Base-by-base conservation (phyloP, 129 eudicot genomes). In the Cynara cardunculus region DNA sequence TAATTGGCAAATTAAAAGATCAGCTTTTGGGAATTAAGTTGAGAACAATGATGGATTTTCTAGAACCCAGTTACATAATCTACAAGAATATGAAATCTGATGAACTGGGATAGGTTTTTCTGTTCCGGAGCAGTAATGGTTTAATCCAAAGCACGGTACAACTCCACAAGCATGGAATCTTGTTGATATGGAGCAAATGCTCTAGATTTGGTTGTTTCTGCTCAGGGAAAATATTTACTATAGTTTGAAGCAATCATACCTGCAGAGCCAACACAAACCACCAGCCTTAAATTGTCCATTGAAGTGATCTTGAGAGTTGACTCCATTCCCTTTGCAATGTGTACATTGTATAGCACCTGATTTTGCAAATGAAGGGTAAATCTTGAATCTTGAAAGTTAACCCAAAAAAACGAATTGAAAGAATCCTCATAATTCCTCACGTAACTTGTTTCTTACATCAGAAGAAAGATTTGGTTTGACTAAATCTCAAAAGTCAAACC, bases 261-360 rank as follows among this genome's bases (percentile, higher is more conserved):
- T 87, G 89, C 98, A 91, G 61, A 91, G 87, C 97, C 96, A 91
- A 83, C 98, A 89, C 72, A 85, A 41, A 4, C 73, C 93, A 61
- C 97, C 95, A 32, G 94, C 95, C 83, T 94, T 88, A 69, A 83
- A 88, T 83, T 75, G 87, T 46, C 95, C 97, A 72, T 89, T 81
- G 78, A 91, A 91, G 85, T 89, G 95, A 86, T 94, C 98, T 69
- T 80, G 82, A 16, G 91, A 85, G 83, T 94, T 89, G 25, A 94
- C 83, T 75, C 97, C 94, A 26, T 34, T n/a, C 2, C 91, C 97
- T 74, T 88, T 37, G 79, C 97, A 88, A 61, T 90, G 90, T 31
- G 76, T 10, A 67, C 93, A 91, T 32, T 27, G 62, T 56, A 79
- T 75, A 18, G 82, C 84, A 83, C 97, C 97, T 89, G 84, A 62